Percentiles rank a stretch among this genome's conserved stretches.
phyloP scores from a whole-genome alignment of 106 monocot species.

The Allium sativum region DNA sequence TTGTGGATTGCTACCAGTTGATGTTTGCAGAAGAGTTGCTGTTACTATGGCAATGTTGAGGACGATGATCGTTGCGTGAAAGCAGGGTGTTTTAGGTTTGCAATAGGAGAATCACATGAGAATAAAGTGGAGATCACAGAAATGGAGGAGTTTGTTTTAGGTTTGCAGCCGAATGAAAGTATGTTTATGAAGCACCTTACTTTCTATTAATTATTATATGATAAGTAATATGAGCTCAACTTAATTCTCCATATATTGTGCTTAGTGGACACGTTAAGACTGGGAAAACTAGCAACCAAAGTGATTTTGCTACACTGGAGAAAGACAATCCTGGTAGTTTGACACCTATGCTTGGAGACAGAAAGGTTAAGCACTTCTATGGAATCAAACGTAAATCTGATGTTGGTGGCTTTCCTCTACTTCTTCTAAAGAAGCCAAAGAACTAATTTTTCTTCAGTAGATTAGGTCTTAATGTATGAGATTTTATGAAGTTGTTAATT shows the following conservation, averaged over 20 bases:
- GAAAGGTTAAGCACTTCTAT: conserved; percentile 38
- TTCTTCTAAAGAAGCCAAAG: no score
- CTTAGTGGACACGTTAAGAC: conserved; percentile 84
- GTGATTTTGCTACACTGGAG: conserved; percentile 80
- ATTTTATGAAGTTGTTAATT: no score
- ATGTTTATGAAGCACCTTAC: conserved; percentile 29
- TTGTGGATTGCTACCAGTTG: no score
- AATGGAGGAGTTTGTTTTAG: conserved; percentile 93
- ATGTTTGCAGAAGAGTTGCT: no score
- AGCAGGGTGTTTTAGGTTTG: conserved; percentile 5
- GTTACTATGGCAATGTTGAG: no score
- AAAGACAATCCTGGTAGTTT: conserved; percentile 66
- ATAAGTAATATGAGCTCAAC: conserved; percentile 83
- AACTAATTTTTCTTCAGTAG: no score
- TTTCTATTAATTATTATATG: conserved; percentile 68
- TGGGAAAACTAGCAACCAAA: conserved; percentile 87
- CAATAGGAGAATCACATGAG: conserved; percentile 27
- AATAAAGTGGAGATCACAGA: conserved; percentile 83
- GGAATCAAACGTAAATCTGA: background rate
- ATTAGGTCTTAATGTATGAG: no score
- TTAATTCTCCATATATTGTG: conserved; percentile 78
- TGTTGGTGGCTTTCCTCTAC: no score
- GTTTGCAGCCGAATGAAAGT: conserved; percentile 76
- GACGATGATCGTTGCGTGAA: no score
- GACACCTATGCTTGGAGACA: conserved; percentile 85